Evolutionary conservation across 176 grass and related monocot genomes (phyloP).

Genomic region (Carex myosuroides): DNA sequence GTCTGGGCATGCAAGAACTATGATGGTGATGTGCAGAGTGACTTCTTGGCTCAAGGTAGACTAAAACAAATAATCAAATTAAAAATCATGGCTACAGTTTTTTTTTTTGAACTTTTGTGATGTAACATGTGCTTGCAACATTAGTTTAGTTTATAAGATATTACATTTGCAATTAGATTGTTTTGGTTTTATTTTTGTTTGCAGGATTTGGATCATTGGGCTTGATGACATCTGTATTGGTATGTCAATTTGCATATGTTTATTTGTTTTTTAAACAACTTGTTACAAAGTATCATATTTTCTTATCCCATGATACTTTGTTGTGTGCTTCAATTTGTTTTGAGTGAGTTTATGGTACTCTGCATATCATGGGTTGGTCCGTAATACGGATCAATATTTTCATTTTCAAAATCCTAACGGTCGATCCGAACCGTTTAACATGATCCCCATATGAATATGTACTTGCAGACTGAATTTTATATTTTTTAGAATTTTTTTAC

Average conservation of each 20-base stretch:
- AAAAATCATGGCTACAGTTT: neutral
- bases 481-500: too few relatives aligned
- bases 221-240: conserved; percentile 97
- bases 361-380: too few relatives aligned
- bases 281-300: neutral
- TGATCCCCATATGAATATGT: too few relatives aligned
- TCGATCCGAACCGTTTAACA: too few relatives aligned
- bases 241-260: conserved; percentile 27
- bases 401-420: too few relatives aligned
- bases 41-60: conserved; percentile 97
- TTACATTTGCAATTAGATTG: conserved; percentile 3
- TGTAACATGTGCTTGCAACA: neutral
- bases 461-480: too few relatives aligned
- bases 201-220: conserved; percentile 97
- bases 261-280: neutral
- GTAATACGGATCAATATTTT: too few relatives aligned
- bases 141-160: neutral
- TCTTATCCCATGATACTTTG: neutral
- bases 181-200: conserved; percentile 14
- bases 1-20: conserved; percentile 99
- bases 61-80: conserved; percentile 11
- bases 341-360: too few relatives aligned
- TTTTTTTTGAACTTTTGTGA: neutral
- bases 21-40: conserved; percentile 96
- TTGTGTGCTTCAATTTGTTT: neutral